Conservation (phyloP, 441 rosid genomes). For the Aleurites moluccanus region DNA sequence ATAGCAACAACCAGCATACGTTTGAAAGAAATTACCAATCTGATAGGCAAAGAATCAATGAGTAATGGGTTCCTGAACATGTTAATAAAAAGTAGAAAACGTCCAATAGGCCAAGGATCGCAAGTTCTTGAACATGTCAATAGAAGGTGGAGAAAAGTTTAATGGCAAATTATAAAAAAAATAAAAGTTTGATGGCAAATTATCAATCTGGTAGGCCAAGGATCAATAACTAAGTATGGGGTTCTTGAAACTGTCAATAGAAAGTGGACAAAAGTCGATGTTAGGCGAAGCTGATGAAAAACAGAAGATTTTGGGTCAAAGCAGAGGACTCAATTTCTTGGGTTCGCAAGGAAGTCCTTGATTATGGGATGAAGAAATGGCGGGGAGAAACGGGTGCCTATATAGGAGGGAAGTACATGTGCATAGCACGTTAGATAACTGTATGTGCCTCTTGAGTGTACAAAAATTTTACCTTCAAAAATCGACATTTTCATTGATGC, state of each 20-base stretch:
- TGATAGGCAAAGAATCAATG: conserved; percentile 4
- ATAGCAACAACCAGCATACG: neutral
- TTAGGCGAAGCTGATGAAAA: conserved; percentile 2
- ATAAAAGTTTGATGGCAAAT: neutral
- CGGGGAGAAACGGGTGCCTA: conserved; percentile 51
- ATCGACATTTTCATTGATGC: neutral
- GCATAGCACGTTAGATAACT: conserved; percentile 7
- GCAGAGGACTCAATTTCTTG: conserved; percentile 11
- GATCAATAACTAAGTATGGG: conserved; percentile 12
- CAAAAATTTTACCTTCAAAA: neutral
- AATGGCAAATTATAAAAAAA: too few species aligned
- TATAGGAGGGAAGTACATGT: conserved; percentile 26
- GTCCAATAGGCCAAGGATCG: conserved; percentile 2
- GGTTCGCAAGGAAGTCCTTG: conserved; percentile 45
- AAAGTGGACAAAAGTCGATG: conserved; percentile 18
- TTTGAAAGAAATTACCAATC: neutral
- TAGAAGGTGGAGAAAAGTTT: conserved; percentile 19
- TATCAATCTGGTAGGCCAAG: conserved; percentile 1
- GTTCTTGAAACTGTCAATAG: conserved; percentile 20
- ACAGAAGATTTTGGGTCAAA: conserved; percentile 12
- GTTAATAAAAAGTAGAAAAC: conserved; percentile 17
- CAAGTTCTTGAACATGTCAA: conserved; percentile 19
- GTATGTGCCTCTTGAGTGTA: too few species aligned
- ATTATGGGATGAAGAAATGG: conserved; percentile 53
- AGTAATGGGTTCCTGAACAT: conserved; percentile 17